phyloP scores from a whole-genome alignment of 1,139 yeast genomes.

The Williopsis jadinii region DNA sequence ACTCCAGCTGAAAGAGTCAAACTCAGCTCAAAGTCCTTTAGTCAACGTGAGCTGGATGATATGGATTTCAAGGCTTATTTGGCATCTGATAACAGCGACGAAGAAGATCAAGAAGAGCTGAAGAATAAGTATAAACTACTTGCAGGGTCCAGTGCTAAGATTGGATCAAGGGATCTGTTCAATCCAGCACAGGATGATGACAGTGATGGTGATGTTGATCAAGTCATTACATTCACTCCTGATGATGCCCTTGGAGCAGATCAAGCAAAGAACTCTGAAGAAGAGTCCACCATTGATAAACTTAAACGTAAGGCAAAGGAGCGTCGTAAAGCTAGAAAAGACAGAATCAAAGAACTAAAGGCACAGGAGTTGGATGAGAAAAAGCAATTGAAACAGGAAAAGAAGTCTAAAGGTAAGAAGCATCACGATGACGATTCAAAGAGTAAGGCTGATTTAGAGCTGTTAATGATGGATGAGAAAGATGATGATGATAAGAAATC shows the following conservation, averaged over 20 bases:
- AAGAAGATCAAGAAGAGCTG: conserved; percentile 30
- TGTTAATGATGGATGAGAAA: conserved; percentile 69
- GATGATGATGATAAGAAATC: conserved; percentile 29
- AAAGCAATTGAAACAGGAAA: conserved; percentile 20
- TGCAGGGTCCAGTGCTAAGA: conserved; percentile 40
- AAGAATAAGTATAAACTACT: conserved; percentile 62
- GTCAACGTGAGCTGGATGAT: conserved; percentile 87
- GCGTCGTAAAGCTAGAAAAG: conserved; percentile 77
- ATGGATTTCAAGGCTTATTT: conserved; percentile 95
- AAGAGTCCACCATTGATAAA: conserved; percentile 75
- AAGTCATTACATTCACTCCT: conserved; percentile 95
- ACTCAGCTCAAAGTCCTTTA: conserved; percentile 71
- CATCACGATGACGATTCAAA: conserved; percentile 29
- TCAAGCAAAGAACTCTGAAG: conserved; percentile 32
- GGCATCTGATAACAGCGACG: conserved; percentile 78
- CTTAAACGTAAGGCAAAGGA: conserved; percentile 88
- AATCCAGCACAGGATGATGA: conserved; percentile 26
- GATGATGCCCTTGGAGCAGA: conserved; percentile 37
- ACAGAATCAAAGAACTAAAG: conserved; percentile 55
- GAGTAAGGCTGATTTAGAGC: conserved; percentile 64
- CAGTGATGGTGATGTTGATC: conserved; percentile 62
- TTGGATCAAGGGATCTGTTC: conserved; percentile 29
- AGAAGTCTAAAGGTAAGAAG: conserved; percentile 23
- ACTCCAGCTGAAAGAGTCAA: conserved; percentile 89
- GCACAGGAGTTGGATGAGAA: conserved; percentile 37